Conservation (phyloP, 2,329 filamentous ascomycete genomes). For the Colletotrichum incanum region DNA sequence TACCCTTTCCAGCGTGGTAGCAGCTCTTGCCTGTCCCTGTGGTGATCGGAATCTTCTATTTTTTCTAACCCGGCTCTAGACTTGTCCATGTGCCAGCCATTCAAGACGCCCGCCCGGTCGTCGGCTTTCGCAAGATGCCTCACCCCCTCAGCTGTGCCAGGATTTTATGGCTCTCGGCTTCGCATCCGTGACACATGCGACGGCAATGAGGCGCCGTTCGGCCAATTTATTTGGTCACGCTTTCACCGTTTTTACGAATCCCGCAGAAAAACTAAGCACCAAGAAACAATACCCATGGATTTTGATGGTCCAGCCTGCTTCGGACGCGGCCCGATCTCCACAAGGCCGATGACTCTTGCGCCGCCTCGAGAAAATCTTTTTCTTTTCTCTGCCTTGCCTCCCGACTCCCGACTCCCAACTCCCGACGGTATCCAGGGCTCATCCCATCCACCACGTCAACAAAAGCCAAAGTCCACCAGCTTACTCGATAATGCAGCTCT, state of each 20-base stretch:
- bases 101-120: not conserved
- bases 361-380: slow-evolving; percentile 17
- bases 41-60: slow-evolving; percentile 42
- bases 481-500: slow-evolving; percentile 28
- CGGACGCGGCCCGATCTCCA: slow-evolving; percentile 16
- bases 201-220: slow-evolving; percentile 2
- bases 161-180: slow-evolving; percentile 26
- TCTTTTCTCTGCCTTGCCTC: slow-evolving; percentile 15
- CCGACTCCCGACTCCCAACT: not conserved
- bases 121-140: slow-evolving; percentile 1
- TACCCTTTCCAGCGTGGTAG: not conserved
- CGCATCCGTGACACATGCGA: slow-evolving; percentile 34
- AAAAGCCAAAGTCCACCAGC: not conserved
- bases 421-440: slow-evolving; percentile 4
- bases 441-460: slow-evolving; percentile 10
- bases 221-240: slow-evolving; percentile 7
- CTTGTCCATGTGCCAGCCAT: slow-evolving; percentile 7
- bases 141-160: not conserved
- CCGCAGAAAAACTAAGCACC: slow-evolving; percentile 7
- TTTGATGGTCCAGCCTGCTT: slow-evolving; percentile 11
- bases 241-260: slow-evolving; percentile 26
- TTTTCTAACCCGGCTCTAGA: slow-evolving; percentile 25
- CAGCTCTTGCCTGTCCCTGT: slow-evolving; percentile 38
- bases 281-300: slow-evolving; percentile 4
- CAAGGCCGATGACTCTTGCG: slow-evolving; percentile 18